These are phyloP conservation scores for Lachancea lanzarotensis DNA, from an alignment of 805 yeast species.

Conservation along the genomic window DNA sequence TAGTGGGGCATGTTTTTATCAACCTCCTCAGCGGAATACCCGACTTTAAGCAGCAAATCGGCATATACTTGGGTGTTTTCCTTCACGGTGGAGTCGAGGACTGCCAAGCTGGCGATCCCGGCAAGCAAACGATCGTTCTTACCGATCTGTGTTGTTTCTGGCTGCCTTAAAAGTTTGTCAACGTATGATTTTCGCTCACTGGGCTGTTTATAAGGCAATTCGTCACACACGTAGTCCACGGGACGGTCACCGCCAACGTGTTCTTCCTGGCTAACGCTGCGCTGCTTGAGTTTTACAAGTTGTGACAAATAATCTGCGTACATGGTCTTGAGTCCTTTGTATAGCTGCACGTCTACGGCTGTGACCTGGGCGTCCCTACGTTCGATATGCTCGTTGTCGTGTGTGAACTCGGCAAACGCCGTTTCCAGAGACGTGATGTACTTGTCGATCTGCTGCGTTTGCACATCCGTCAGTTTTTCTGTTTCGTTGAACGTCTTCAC, in stretches of 20 bases:
- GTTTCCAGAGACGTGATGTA: slow-evolving; percentile 20
- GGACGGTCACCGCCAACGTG: slow-evolving; percentile 11
- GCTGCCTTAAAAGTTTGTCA: slow-evolving; percentile 9
- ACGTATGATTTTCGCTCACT: slow-evolving; percentile 25
- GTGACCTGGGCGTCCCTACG: slow-evolving; percentile 19
- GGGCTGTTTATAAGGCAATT: slow-evolving; percentile 20
- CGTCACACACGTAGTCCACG: slow-evolving; percentile 18
- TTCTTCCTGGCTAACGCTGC: slow-evolving; percentile 6
- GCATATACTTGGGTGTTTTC: slow-evolving; percentile 24
- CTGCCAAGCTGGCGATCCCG: slow-evolving; percentile 19
- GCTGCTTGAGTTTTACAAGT: slow-evolving; percentile 16
- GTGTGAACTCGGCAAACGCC: slow-evolving; percentile 21
- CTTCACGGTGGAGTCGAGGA: slow-evolving; percentile 20
- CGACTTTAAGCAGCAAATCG: slow-evolving; percentile 17
- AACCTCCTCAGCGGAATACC: slow-evolving; percentile 16
- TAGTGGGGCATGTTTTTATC: slow-evolving; percentile 5
- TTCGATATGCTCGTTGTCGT: slow-evolving; percentile 28
- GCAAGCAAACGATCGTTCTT: slow-evolving; percentile 13
- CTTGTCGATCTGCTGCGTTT: slow-evolving; percentile 15
- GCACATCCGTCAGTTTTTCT: slow-evolving; percentile 12
- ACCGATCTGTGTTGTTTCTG: slow-evolving; percentile 7
- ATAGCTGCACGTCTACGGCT: slow-evolving; percentile 25
- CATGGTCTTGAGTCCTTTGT: slow-evolving; percentile 28
- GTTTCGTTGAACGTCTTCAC: slow-evolving; percentile 16
- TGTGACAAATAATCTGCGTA: slow-evolving; percentile 27